Conservation (phyloP, 768 basidiomycete species). For the Fibroporia radiculosa region DNA sequence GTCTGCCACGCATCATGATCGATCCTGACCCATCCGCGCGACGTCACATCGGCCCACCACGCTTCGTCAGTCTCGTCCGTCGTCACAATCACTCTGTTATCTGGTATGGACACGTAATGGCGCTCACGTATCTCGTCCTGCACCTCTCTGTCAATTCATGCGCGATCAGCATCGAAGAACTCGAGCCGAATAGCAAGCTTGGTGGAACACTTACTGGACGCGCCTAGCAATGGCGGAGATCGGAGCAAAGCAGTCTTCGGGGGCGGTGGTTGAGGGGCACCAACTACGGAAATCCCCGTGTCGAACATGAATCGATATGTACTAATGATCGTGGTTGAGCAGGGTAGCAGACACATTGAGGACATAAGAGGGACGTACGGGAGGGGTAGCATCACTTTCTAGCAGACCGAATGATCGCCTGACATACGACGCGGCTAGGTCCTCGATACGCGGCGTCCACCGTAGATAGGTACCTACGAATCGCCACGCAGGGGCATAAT, state of each 20-base stretch:
- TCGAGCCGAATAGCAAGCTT: background rate
- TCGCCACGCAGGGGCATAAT: constrained; percentile 29
- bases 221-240: constrained; percentile 26
- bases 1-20: constrained; percentile 28
- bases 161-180: background rate
- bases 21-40: constrained; percentile 28
- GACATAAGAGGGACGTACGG: constrained; percentile 17
- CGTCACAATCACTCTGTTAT: constrained; percentile 32
- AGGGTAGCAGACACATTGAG: background rate
- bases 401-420: constrained; percentile 21
- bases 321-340: constrained; percentile 14
- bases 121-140: constrained; percentile 26
- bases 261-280: constrained; percentile 25
- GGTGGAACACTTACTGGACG: constrained; percentile 16
- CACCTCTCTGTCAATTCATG: constrained; percentile 27
- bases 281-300: constrained; percentile 28
- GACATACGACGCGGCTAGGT: constrained; percentile 24
- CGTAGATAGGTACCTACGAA: constrained; percentile 26
- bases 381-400: constrained; percentile 21
- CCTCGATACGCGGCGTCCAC: constrained; percentile 25
- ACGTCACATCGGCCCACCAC: constrained; percentile 31
- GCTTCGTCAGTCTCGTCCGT: constrained; percentile 33
- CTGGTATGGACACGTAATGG: constrained; percentile 23
- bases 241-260: constrained; percentile 32
- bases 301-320: constrained; percentile 29